Evolutionary conservation across 768 basidiomycete species (phyloP), one percentile per base, ranked within the genome.

Genomic region (Russula griseocarnosa): DNA sequence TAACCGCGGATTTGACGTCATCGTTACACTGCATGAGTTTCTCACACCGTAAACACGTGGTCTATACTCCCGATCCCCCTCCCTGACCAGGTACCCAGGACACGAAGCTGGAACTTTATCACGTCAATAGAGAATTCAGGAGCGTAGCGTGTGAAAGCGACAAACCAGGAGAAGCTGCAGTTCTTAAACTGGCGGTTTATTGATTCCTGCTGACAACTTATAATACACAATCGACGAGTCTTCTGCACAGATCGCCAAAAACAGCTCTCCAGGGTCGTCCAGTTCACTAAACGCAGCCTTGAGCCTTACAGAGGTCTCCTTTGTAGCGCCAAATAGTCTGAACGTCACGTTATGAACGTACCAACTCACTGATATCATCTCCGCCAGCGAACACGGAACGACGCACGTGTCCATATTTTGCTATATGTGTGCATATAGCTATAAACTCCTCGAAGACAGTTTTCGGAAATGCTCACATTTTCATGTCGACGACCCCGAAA

Each of bases 181-280:
- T 13, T 3, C 24, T 26, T 3, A 55, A 38, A 55, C 50, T 4
- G 54, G 54, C 6, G 64, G 67, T 50, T 68, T 62, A 34, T 38
- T 62, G 14, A 68, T 62, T 28, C 64, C 67, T 2, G 18, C 30
- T 0, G 56, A 60, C 26, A 69, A 7, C 18, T 61, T 67, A 44
- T 69, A 69, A 59, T 69, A 69, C 14, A 69, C 68, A 22, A 58
- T 65, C 3, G 62, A 67, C 14, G 64, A 66, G 32, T 68, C 67
- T 38, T 66, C 67, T 24, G 60, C 55, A 14, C 58, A 40, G 42
- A 68, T 62, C 9, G 64, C 64, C 36, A 68, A 28, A 59, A 62
- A 62, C 7, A 66, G 34, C 42, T 69, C 68, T 7, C n/a, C 26
- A 5, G 56, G 55, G 13, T 47, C 30, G 32, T 57, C 56, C 4